These are phyloP conservation scores for Candida neerlandica DNA, from an alignment of 1,139 yeast species.

Conservation along the genomic window DNA sequence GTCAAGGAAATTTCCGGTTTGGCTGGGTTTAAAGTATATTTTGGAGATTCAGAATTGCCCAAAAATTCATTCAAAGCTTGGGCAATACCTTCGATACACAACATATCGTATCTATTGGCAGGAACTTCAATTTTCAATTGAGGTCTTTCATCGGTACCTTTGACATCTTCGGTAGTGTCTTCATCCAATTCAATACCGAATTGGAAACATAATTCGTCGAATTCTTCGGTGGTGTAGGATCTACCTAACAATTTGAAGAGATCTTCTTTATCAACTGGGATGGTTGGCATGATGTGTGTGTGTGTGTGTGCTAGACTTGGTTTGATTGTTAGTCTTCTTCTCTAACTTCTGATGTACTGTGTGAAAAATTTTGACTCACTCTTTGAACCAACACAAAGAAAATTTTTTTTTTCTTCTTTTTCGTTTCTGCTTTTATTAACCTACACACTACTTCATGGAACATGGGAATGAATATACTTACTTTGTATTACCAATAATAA, in stretches of 20 bases:
- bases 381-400: background rate
- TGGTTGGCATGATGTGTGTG: slow-evolving; percentile 78
- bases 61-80: slow-evolving; percentile 91
- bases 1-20: slow-evolving; percentile 67
- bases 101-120: slow-evolving; percentile 97
- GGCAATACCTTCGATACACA: slow-evolving; percentile 97
- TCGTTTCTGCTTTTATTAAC: too few species aligned
- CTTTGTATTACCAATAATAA: background rate
- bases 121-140: slow-evolving; percentile 96
- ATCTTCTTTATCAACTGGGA: slow-evolving; percentile 92
- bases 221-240: slow-evolving; percentile 83
- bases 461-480: too few species aligned
- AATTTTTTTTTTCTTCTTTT: background rate
- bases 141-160: slow-evolving; percentile 78
- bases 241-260: slow-evolving; percentile 81
- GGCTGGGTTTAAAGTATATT: slow-evolving; percentile 61
- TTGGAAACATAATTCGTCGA: slow-evolving; percentile 96
- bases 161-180: slow-evolving; percentile 83
- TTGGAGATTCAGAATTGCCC: slow-evolving; percentile 68
- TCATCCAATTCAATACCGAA: slow-evolving; percentile 98
- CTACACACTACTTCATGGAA: too few species aligned
- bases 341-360: background rate
- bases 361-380: slow-evolving; percentile 20
- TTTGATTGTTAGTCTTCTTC: background rate
- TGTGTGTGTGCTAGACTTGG: background rate